Evolutionary conservation across 345 rosid genomes (phyloP), one percentile per base, ranked within the genome.

Genomic region (Pelargonium nanum): DNA sequence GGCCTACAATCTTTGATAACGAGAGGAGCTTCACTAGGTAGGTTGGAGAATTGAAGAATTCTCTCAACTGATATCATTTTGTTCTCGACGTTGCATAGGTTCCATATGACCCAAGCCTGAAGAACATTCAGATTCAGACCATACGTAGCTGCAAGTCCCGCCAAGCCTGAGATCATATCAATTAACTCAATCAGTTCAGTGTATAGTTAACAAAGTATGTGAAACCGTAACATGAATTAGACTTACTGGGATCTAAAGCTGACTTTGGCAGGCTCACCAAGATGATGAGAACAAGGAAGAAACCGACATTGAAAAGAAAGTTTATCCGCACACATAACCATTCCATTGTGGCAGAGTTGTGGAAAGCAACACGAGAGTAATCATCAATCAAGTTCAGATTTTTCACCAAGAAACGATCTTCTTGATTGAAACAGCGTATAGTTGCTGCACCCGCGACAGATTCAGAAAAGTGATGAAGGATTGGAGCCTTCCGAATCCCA

Each of bases 401-500:
- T 63, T 73, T 82, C 40, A 21, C 58, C 64, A 77, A 66, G 75
- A 92, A 92, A 32, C 82, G 79, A 50, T 80, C 73, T 74, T 84
- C 85, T 66, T 83, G 82, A 72, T 76, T 74, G 67, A 89, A 92
- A 69, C 91, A 81, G 28, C 95, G 85, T 66, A 89, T 77, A 4
- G 91, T 81, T 62, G 82, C 75, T 6, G 79, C 90, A 21, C 97
- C 96, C 12, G 84, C 19, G 20, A 85, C 79, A 5, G 97, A 76
- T 75, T 92, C 98, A 5, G 93, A 85, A 70, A 87, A 92, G 64
- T 87, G 95, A 58, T 92, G 91, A 63, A 89, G 72, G 58, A 92
- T 66, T 40, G 97, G 94, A 34, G 95, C 86, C 70, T 91, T 89
- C 65, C 76, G 78, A 60, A 77, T 77, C 48, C 91, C 95, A 70